Base-by-base conservation (phyloP, 352 stramenopile species). In the Pythium aphanidermatum region DNA sequence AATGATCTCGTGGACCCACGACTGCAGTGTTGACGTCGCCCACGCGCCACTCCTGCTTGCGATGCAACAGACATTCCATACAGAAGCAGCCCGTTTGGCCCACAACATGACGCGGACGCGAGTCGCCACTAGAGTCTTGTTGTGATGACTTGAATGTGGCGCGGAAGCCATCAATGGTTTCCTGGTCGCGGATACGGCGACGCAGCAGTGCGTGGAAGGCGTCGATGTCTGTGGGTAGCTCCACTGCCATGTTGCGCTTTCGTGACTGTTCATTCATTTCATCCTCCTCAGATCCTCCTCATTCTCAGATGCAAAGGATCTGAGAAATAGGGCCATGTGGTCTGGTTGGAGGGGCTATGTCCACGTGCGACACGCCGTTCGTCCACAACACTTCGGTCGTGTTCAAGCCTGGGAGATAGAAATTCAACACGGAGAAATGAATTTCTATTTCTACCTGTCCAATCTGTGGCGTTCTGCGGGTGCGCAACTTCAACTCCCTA, bases 1-100 rank as follows among this genome's bases (percentile, higher is more conserved):
- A 86, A 26, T 79, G 60, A 36, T 89, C 74, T 45, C 76, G 58
- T 17, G 76, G 76, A 5, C 76, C 79, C 11, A 83, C 68, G 37
- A 92, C 69, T 19, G 55, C 49, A 17, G 63, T 29, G 46, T 92
- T 87, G 23, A 86, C 51, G 49, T 89, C 72, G 33, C 74, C 74
- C 29, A 91, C 74, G 40, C 79, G 63, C 76, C 79, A 89, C 39
- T 89, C 76, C 28, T 92, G 73, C 42, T 81, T 85, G 24, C 72
- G 65, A 38, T 83, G 60, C 14, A 86, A 45, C 14, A 92, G 48
- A 42, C 79, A 89, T 33, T 87, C 74, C 26, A 79, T 47, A 24
- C 79, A 91, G 44, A 86, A 91, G 43, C 79, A 88, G 0, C 79
- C 79, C 4, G 75, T 68, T 59, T 91, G 75, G 0, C 78, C 79